Conservation (phyloP, 2,329 filamentous ascomycete genomes). For the Curvularia lunata region DNA sequence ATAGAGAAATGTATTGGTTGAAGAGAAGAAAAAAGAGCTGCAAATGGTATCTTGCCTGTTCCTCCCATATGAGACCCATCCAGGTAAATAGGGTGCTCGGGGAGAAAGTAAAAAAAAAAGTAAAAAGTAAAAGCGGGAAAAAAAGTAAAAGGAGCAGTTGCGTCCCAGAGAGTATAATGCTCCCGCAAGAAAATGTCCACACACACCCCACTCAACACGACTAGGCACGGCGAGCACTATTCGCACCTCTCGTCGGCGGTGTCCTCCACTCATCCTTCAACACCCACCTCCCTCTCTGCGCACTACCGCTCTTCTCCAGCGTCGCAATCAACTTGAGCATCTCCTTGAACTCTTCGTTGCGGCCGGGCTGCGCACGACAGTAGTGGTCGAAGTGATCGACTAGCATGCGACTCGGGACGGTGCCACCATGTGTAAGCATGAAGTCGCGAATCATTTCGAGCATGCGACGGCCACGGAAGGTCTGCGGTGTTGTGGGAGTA, state of each 20-base stretch:
- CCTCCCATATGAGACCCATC: background rate
- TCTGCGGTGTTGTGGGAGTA: conserved; percentile 28
- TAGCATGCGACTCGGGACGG: conserved; percentile 80
- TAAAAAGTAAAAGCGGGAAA: background rate
- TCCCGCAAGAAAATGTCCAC: background rate
- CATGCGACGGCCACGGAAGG: conserved; percentile 52
- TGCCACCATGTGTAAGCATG: conserved; percentile 76
- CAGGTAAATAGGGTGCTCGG: no score
- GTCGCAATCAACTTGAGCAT: conserved; percentile 78
- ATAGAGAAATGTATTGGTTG: no score
- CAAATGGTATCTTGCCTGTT: background rate
- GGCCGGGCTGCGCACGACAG: conserved; percentile 71
- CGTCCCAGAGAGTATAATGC: background rate
- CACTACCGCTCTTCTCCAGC: conserved; percentile 63
- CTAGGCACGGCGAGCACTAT: background rate
- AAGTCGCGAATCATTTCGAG: conserved; percentile 73
- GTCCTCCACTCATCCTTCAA: conserved; percentile 61
- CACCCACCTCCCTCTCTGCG: conserved; percentile 62
- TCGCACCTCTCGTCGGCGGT: background rate
- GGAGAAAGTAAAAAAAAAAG: background rate
- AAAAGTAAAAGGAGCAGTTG: background rate
- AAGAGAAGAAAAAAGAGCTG: background rate
- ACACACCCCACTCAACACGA: background rate
- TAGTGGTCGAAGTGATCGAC: conserved; percentile 89
- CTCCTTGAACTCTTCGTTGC: conserved; percentile 75